Evolutionary conservation across 208 protist species (phyloP), one percentile per base, ranked within the genome.

Genomic region (Kentomonas sorsogonicus): DNA sequence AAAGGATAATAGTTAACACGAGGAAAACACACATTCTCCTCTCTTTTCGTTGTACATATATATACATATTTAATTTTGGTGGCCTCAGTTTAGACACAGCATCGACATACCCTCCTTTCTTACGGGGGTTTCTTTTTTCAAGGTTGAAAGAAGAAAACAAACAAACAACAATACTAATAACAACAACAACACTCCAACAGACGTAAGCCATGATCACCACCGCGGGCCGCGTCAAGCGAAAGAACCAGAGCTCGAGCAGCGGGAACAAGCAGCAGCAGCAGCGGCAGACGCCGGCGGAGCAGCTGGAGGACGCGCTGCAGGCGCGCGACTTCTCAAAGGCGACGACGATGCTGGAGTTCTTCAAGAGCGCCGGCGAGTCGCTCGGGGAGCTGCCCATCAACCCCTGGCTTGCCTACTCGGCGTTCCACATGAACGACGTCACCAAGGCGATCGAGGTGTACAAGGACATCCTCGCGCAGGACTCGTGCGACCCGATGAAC

Each of bases 361-460:
- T 87, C 86, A 95, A 93, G 63, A 73, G 67, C 16, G 77, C 68
- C 22, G 86, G 80, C 13, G 78, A 88, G 46, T 59, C 67, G 31
- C 74, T 93, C 26, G 89, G 83, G n/a, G 50, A 86, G 43, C 56
- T 89, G n/a, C 44, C 65, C 4, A 81, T 95, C 36, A 89, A 89
- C 56, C 64, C 81, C 30, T 98, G 96, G 97, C 66, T 98, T 30
- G 91, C 83, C 0, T 98, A 98, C 64, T 87, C 79, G 61, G 79
- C 85, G 23, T 98, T 97, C 60, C 97, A 98, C 74, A 77, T 95
- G 40, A 96, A 97, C 53, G 91, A 98, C 64, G 85, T 95, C 10
- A 52, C 72, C 20, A 97, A 97, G 67, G 91, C 94, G 16, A 65
- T 95, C 27, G 87, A 96, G 31, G 91, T 93, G 9, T 95, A 89